Conservation (phyloP, 306 rosid species). For the Trifolium fragiferum region DNA sequence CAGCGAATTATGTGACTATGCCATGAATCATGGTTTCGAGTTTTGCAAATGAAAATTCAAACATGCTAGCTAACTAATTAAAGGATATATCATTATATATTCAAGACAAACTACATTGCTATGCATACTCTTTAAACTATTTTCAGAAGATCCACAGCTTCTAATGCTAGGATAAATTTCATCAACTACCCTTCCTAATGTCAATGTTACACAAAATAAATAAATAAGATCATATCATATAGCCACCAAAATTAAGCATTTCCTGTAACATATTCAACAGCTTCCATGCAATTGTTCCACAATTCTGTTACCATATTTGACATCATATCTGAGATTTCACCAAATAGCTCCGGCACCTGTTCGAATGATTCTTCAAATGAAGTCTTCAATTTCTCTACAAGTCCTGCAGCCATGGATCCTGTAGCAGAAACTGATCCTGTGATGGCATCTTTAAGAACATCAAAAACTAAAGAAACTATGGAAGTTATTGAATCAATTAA, state of each 20-base stretch:
- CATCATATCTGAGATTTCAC: slow-evolving; percentile 43
- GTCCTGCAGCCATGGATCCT: slow-evolving; percentile 35
- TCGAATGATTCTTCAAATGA: slow-evolving; percentile 43
- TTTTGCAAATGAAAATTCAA: neutral
- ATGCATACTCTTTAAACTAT: too few species aligned
- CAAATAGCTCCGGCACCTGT: slow-evolving; percentile 40
- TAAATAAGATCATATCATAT: neutral
- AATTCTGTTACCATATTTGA: slow-evolving; percentile 43
- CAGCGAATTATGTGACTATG: too few species aligned
- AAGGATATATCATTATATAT: too few species aligned
- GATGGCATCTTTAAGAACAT: slow-evolving; percentile 41
- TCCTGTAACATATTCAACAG: slow-evolving; percentile 54
- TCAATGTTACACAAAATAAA: slow-evolving; percentile 5
- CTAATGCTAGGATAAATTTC: slow-evolving; percentile 31
- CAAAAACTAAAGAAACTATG: slow-evolving; percentile 41
- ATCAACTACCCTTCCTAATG: neutral
- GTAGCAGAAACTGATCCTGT: slow-evolving; percentile 44
- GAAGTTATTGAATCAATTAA: slow-evolving; percentile 29
- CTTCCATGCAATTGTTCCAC: slow-evolving; percentile 58
- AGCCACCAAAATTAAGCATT: slow-evolving; percentile 40
- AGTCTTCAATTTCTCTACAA: slow-evolving; percentile 50
- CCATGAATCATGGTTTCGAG: neutral
- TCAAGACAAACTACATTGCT: too few species aligned
- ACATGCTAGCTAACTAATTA: neutral
- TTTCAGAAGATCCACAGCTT: neutral